Evolutionary conservation across 2,329 filamentous ascomycete genomes (phyloP), one percentile per base, ranked within the genome.

Genomic region (Penicillium sp.): DNA sequence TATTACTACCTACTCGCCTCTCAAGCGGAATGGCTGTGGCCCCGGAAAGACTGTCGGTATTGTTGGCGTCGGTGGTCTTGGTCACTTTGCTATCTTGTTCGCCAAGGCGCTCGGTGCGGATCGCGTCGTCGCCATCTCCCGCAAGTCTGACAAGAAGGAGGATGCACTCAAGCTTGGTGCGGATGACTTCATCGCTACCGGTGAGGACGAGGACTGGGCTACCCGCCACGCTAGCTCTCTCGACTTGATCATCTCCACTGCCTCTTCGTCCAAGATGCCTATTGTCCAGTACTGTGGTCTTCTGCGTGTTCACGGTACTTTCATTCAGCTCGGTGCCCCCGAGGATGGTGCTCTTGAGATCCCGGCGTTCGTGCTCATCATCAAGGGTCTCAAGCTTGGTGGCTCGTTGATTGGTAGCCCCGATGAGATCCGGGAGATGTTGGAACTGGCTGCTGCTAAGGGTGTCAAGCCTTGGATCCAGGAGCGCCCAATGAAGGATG

Each of bases 1-100:
- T 9, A 80, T 92, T 53, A 93, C 89, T 0, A 81, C 86, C 0
- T 93, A 83, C 67, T 81, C 81, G 1, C 89, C 89, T 0, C 75
- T 93, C 2, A 82, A 81, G 48, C 79, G 85, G 15, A 84, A 88
- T 40, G 83, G 82, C 4, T 80, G 84, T 39, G 88, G 88, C 0
- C 86, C 87, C 0, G 88, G 87, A 4, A 89, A 88, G 71, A 79
- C 73, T 10, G 86, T 92, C 1, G 88, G 84, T 0, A 82, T 92
- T 50, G 77, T 90, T 10, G 88, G 88, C 16, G 75, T 91, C 6
- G 88, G 88, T 31, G 88, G 88, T 0, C 75, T 91, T 0, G 88
- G 88, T 0, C 87, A 91, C 65, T 86, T 90, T 57, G 88, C 81
- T 2, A 68, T 91, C 13, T 78, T 89, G 55, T 90, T 82, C 69